phyloP scores from a whole-genome alignment of 192 early-diverging fungal species.

The Dimargaris cristalligena region DNA sequence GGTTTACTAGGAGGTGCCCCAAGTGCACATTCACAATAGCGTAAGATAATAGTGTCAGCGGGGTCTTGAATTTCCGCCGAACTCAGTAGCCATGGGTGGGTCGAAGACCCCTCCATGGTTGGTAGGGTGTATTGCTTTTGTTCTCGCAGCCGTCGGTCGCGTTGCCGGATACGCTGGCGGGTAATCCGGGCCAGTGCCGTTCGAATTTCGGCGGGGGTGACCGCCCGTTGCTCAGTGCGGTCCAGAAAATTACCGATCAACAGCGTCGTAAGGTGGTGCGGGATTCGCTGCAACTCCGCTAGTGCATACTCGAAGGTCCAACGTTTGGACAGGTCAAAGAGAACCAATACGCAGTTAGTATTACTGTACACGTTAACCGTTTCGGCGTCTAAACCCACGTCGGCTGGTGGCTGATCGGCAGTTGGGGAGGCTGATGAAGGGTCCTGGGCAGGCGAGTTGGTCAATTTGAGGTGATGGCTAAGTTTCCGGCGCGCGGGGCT shows the following conservation, averaged over 20 bases:
- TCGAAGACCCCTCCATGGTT: too few species aligned
- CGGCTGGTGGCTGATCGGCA: not conserved
- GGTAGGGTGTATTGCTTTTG: too few species aligned
- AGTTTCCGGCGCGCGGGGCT: not conserved
- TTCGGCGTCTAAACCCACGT: slow-evolving; percentile 28
- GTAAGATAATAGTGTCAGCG: too few species aligned
- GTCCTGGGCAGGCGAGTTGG: not conserved
- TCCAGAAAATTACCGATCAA: slow-evolving; percentile 18
- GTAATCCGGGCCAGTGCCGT: too few species aligned
- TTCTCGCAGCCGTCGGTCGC: too few species aligned
- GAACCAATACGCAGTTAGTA: slow-evolving; percentile 30
- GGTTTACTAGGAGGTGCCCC: too few species aligned
- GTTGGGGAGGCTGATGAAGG: not conserved
- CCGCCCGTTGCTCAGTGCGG: not conserved
- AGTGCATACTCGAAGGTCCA: slow-evolving; percentile 44
- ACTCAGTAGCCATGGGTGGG: too few species aligned
- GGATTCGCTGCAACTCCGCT: slow-evolving; percentile 24
- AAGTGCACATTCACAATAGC: too few species aligned
- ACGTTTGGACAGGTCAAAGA: slow-evolving; percentile 40
- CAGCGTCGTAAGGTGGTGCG: slow-evolving; percentile 27
- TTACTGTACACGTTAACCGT: slow-evolving; percentile 44
- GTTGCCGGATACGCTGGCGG: too few species aligned
- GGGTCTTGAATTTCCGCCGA: too few species aligned
- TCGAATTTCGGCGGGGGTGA: too few species aligned
- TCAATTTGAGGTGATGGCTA: not conserved